Evolutionary conservation across 2,329 filamentous ascomycete genomes (phyloP).

Genomic region (Trichoderma harzianum): DNA sequence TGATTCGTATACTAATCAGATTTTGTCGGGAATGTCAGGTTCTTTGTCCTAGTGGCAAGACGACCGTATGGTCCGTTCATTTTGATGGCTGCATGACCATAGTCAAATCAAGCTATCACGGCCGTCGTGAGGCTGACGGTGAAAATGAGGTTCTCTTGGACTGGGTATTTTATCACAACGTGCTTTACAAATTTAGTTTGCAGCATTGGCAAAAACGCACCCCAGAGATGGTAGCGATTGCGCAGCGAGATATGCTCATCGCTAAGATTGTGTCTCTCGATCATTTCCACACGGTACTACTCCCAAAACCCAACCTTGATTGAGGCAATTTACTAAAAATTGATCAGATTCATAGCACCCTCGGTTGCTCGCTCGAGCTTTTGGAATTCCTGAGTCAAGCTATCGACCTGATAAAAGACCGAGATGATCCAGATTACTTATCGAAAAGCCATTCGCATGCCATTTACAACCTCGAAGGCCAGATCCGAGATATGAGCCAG

Average conservation of each 20-base stretch:
- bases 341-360: slow-evolving; percentile 6
- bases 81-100: slow-evolving; percentile 16
- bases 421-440: background rate
- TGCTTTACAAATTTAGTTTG: slow-evolving; percentile 17
- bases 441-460: background rate
- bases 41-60: slow-evolving; percentile 7
- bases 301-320: too few relatives aligned
- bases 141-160: slow-evolving; percentile 9
- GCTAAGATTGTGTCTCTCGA: background rate
- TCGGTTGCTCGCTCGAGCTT: slow-evolving; percentile 16
- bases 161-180: slow-evolving; percentile 19
- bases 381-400: slow-evolving; percentile 1
- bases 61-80: slow-evolving; percentile 13
- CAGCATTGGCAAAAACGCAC: slow-evolving; percentile 16
- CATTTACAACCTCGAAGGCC: slow-evolving; percentile 2
- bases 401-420: background rate
- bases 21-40: background rate
- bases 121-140: background rate
- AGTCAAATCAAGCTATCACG: slow-evolving; percentile 10
- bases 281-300: background rate
- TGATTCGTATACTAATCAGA: background rate
- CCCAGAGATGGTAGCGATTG: slow-evolving; percentile 1
- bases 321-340: background rate
- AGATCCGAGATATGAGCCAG: slow-evolving; percentile 1
- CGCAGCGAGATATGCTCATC: slow-evolving; percentile 10